phyloP scores from a whole-genome alignment of 768 basidiomycete genomes.

The Hysterangium stoloniferum region DNA sequence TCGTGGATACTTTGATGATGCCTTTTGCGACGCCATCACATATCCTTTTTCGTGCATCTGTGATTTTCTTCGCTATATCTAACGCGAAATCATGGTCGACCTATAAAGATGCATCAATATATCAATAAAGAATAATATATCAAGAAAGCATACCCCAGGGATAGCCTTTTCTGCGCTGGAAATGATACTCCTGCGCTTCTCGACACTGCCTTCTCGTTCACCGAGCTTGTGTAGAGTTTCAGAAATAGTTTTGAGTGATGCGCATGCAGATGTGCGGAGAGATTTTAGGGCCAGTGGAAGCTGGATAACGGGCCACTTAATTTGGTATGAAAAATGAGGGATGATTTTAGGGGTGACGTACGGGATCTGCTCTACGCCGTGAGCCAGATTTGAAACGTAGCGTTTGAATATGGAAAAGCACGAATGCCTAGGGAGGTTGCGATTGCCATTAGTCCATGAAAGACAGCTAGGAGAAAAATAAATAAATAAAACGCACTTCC shows the following conservation, averaged over 20 bases:
- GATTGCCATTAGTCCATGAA: background rate
- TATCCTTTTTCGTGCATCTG: constrained; percentile 64
- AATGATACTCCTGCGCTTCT: constrained; percentile 44
- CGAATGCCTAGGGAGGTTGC: constrained; percentile 46
- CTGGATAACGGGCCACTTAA: constrained; percentile 28
- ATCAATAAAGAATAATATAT: background rate
- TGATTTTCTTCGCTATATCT: constrained; percentile 53
- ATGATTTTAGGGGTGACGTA: constrained; percentile 35
- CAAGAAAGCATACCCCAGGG: constrained; percentile 25
- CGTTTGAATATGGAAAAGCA: constrained; percentile 63
- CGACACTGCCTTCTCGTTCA: constrained; percentile 45
- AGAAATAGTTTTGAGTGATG: constrained; percentile 52
- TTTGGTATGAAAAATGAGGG: constrained; percentile 2
- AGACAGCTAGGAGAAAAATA: background rate
- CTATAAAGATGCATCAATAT: constrained; percentile 25
- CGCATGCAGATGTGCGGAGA: constrained; percentile 45
- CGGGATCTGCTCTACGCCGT: constrained; percentile 62
- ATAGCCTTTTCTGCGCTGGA: constrained; percentile 25
- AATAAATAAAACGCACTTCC: constrained; percentile 62
- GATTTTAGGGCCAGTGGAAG: constrained; percentile 60
- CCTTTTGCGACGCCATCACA: constrained; percentile 69
- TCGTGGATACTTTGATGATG: constrained; percentile 10
- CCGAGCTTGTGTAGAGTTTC: constrained; percentile 38
- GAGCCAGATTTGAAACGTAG: constrained; percentile 65
- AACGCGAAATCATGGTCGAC: constrained; percentile 58